Conservation (phyloP, 805 yeast genomes). For the Yamadazyma olivae region DNA sequence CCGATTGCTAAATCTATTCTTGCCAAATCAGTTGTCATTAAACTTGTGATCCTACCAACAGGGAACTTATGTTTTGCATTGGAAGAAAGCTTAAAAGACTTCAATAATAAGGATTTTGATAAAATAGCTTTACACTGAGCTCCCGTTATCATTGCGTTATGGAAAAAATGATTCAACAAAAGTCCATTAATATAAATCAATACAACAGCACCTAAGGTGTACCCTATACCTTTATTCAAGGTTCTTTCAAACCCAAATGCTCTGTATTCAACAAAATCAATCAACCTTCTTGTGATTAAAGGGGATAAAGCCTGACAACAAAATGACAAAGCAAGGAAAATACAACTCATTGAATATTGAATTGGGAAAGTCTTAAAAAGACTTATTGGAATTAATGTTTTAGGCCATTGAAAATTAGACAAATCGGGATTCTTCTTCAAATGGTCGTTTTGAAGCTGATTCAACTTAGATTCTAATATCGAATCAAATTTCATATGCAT, state of each 20-base stretch:
- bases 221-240: conserved; percentile 67
- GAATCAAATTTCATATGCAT: conserved; percentile 29
- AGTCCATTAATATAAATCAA: conserved; percentile 48
- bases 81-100: conserved; percentile 36
- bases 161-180: conserved; percentile 40
- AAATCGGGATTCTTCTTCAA: conserved; percentile 14
- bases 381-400: conserved; percentile 37
- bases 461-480: conserved; percentile 20
- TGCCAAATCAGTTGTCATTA: conserved; percentile 42
- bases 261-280: conserved; percentile 57
- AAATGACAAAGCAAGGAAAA: conserved; percentile 46
- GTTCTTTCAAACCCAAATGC: conserved; percentile 34
- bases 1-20: conserved; percentile 44
- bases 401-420: conserved; percentile 39
- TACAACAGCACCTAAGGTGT: conserved; percentile 63
- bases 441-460: conserved; percentile 18
- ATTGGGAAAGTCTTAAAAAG: conserved; percentile 48
- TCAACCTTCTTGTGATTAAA: conserved; percentile 60
- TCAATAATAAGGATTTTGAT: conserved; percentile 36
- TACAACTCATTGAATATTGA: conserved; percentile 39
- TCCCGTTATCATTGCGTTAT: conserved; percentile 41
- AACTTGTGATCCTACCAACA: conserved; percentile 37
- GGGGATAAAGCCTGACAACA: conserved; percentile 58
- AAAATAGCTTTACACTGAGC: conserved; percentile 39
- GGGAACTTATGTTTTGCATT: conserved; percentile 33